Evolutionary conservation across 2,329 filamentous ascomycete species (phyloP).

Genomic region (Aspergillus sp.): DNA sequence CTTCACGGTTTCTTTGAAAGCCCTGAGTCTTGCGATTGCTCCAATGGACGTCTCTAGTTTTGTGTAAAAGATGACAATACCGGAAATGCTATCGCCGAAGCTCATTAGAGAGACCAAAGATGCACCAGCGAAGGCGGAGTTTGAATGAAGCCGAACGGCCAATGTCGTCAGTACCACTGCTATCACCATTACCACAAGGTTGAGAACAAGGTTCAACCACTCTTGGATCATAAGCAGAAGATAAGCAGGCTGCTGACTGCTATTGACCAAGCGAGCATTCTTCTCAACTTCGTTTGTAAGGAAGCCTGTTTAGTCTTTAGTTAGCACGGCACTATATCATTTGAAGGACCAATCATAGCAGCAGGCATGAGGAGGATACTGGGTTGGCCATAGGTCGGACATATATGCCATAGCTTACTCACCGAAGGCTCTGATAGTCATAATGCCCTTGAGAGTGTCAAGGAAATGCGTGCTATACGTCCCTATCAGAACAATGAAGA

Average conservation of each 20-base stretch:
- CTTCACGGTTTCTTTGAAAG: slow-evolving; percentile 7
- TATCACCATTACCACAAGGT: slow-evolving; percentile 28
- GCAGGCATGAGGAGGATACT: background rate
- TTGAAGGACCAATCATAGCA: too few species aligned
- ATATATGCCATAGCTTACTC: background rate
- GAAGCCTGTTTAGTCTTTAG: background rate
- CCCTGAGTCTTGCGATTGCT: slow-evolving; percentile 9
- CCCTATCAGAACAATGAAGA: too few species aligned
- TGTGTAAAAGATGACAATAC: slow-evolving; percentile 15
- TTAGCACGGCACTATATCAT: too few species aligned
- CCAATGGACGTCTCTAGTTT: slow-evolving; percentile 14
- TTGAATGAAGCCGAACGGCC: slow-evolving; percentile 33
- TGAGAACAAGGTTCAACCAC: background rate
- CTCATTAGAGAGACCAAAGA: slow-evolving; percentile 10
- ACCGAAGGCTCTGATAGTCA: background rate
- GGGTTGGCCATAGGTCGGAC: too few species aligned
- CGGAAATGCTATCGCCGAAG: slow-evolving; percentile 11
- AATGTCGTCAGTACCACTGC: slow-evolving; percentile 41
- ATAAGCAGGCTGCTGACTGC: background rate
- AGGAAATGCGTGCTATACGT: background rate
- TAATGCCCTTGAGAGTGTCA: background rate
- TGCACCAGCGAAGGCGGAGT: slow-evolving; percentile 18
- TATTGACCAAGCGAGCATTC: slow-evolving; percentile 16
- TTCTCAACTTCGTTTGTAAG: slow-evolving; percentile 16
- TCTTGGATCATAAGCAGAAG: background rate